phyloP scores from a whole-genome alignment of 179 eudicot genomes.

The Beta macrorhiza region DNA sequence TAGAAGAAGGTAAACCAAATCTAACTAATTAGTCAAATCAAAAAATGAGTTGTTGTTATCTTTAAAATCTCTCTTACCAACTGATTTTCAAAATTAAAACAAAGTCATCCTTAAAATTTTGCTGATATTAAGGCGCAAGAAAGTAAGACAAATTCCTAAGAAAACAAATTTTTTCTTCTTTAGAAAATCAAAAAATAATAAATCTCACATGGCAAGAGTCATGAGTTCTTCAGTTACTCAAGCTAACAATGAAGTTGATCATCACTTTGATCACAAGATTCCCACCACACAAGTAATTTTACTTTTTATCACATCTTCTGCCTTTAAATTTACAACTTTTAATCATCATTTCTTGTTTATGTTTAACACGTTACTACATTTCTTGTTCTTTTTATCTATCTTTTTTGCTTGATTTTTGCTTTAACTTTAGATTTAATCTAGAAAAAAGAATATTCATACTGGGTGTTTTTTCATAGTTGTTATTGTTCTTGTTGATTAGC shows the following conservation, averaged over 20 bases:
- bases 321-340: not conserved
- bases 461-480: not conserved
- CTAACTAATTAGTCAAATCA: not conserved
- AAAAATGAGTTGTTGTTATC: not conserved
- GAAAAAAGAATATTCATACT: too few relatives aligned
- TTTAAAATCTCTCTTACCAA: not conserved
- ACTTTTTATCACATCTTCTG: not conserved
- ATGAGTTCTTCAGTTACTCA: conserved; percentile 28
- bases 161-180: not conserved
- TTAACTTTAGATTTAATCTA: not conserved
- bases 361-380: conserved; percentile 30
- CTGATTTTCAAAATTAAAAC: not conserved
- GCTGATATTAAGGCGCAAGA: conserved; percentile 24
- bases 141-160: not conserved
- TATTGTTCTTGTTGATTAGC: not conserved
- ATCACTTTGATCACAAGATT: conserved; percentile 30
- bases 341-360: not conserved
- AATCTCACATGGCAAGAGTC: conserved; percentile 33
- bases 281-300: conserved; percentile 19
- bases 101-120: not conserved
- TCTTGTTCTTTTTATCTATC: conserved; percentile 15
- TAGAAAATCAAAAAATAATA: not conserved
- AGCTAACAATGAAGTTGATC: not conserved
- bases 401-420: not conserved
- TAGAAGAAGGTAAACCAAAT: not conserved